Evolutionary conservation across 2,329 filamentous ascomycete genomes (phyloP), one percentile per base, ranked within the genome.

Genomic region (Cladosporium cucumerinum): DNA sequence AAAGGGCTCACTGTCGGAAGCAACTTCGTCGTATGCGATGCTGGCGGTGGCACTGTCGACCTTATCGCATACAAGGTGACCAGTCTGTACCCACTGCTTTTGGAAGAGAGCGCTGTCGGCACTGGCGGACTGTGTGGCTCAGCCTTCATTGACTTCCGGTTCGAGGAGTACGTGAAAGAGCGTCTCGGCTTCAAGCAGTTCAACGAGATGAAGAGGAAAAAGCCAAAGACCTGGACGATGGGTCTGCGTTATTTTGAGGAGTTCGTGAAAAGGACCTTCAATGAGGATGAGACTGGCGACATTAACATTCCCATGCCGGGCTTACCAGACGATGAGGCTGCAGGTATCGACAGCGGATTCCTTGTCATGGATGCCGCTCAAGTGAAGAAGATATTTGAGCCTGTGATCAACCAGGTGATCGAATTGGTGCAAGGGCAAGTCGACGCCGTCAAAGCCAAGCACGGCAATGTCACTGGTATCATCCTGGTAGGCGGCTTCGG

Each of bases 231-330:
- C 0, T 93, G 90, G 89, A 90, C 79, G 63, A 82, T 82, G 79
- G 91, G 88, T 1, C 80, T 93, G 59, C 85, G 87, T 63, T 93
- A 92, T 73, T 94, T 92, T 76, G 91, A 94, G 72, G 90, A 93
- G 73, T 93, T 92, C 73, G 90, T 94, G 16, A 94, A 94, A 78
- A 85, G 91, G 16, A 93, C 92, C 72, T 94, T 93, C 74, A 89
- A 92, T 55, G 90, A 92, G 72, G 86, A 90, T 68, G 84, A 87
- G 58, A 70, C 71, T 60, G 69, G 63, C 30, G 90, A 93, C 74
- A 86, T 93, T 65, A 92, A 92, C 65, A 85, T 93, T 4, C 90
- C 90, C 0, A 91, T 93, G 69, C 90, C 90, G 1, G 90, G 90
- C 1, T 78, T 93, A 2, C 84, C 90, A 0, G 90, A 94, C 70